Conservation (phyloP, 768 basidiomycete genomes). For the Strobilomyces dryophilus region DNA sequence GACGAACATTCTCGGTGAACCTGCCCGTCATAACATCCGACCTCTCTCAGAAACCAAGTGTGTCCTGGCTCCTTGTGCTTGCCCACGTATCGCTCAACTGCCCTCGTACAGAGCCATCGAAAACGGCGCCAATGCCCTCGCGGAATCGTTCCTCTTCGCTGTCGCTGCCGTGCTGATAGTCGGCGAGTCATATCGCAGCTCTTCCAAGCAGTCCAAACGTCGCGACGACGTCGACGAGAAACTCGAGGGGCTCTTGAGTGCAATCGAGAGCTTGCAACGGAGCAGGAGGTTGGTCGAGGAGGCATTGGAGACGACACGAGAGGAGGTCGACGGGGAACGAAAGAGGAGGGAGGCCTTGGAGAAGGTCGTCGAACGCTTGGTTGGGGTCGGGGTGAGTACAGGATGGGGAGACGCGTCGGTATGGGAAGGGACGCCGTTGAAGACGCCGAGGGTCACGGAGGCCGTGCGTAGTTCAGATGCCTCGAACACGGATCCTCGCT, state of each 20-base stretch:
- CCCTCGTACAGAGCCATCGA: constrained; percentile 61
- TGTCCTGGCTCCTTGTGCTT: constrained; percentile 11
- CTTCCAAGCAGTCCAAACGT: constrained; percentile 65
- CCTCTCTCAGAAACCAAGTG: constrained; percentile 76
- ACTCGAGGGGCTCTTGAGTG: constrained; percentile 51
- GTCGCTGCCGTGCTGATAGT: constrained; percentile 74
- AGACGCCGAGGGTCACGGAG: constrained; percentile 41
- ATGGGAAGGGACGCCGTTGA: constrained; percentile 56
- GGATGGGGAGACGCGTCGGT: constrained; percentile 53
- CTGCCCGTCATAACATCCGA: constrained; percentile 57
- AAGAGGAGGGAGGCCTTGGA: constrained; percentile 60
- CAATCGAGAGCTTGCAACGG: constrained; percentile 43
- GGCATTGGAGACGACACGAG: constrained; percentile 40
- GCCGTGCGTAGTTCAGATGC: constrained; percentile 17
- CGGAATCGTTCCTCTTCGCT: constrained; percentile 79
- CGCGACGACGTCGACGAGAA: constrained; percentile 69
- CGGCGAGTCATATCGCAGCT: constrained; percentile 73
- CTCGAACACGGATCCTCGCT: not conserved
- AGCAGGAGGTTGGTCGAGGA: constrained; percentile 42
- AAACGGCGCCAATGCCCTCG: constrained; percentile 79
- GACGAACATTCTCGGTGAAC: constrained; percentile 74
- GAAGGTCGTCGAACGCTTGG: constrained; percentile 58
- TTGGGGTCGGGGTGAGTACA: constrained; percentile 61
- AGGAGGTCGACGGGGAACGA: constrained; percentile 32
- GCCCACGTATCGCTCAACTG: not conserved